Evolutionary conservation across 1,139 yeast genomes (phyloP), one percentile per base, ranked within the genome.

Genomic region (Wickerhamiella pararugosa): DNA sequence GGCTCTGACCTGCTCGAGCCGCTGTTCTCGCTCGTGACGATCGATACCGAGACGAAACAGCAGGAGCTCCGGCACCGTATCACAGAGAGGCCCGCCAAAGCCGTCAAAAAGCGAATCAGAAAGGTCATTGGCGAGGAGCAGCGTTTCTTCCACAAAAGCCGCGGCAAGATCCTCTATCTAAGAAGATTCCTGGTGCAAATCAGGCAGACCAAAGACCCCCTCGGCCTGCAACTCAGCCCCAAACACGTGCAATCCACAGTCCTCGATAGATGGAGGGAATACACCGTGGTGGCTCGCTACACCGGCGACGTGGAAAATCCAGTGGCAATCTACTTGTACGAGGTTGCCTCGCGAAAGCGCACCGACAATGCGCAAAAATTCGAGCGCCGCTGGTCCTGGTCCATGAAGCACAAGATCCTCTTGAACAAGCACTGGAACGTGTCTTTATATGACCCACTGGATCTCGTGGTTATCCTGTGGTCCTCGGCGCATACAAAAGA

Each of bases 241-340:
- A 11, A 26, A 6, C 15, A 26, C 7, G 63, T 68, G 33, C 75
- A 71, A 43, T 64, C 82, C 0, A 60, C 77, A 40, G 66, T 80
- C 2, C 49, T 66, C n/a, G 84, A 79, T 45, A 62, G 83, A 37
- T 83, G 94, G 90, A 72, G 70, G 46, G 94, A 84, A 55, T 79
- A 74, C 53, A 61, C 73, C 30, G 76, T 79, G 1, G 81, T 79
- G 4, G 73, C 79, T 0, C 62, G 90, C 45, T 71, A 73, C 35
- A 72, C 80, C 0, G 74, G 72, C 26, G 61, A 66, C 44, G 42
- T 53, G 0, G 62, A 59, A 1, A 60, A 62, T 6, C 82, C 86
- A 0, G 55, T 82, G 1, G 58, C 65, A 2, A 50, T 83, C 1
- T 87, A 82, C 52, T 72, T 84, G 46, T 78, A 75, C 57, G 71